Conservation (phyloP, 768 basidiomycete species). For the Agaricus bisporus region DNA sequence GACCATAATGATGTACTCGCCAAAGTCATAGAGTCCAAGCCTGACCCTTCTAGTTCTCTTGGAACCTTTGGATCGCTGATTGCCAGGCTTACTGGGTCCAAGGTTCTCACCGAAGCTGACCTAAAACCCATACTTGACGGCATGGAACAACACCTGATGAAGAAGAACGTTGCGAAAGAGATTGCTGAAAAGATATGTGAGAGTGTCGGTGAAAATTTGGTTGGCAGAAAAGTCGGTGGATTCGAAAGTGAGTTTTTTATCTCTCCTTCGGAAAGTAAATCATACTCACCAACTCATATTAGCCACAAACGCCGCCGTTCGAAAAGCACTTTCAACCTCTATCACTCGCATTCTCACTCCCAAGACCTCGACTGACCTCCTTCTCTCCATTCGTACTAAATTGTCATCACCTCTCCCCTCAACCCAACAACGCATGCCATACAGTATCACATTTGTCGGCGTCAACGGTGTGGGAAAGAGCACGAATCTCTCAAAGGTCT, state of each 20-base stretch:
- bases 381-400: constrained; percentile 90
- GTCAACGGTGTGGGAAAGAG: constrained; percentile 99
- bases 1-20: constrained; percentile 48
- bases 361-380: constrained; percentile 93
- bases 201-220: constrained; percentile 82
- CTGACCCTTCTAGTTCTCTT: constrained; percentile 35
- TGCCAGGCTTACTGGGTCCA: constrained; percentile 79
- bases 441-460: constrained; percentile 93
- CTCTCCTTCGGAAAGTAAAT: constrained; percentile 9
- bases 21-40: constrained; percentile 43
- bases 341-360: constrained; percentile 94
- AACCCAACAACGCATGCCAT: constrained; percentile 75
- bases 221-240: constrained; percentile 87
- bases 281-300: constrained; percentile 3
- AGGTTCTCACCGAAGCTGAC: constrained; percentile 76
- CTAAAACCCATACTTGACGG: constrained; percentile 82
- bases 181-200: constrained; percentile 95
- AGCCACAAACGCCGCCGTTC: constrained; percentile 85
- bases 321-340: constrained; percentile 74
- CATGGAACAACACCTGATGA: constrained; percentile 98
- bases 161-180: constrained; percentile 96
- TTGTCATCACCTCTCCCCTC: constrained; percentile 68
- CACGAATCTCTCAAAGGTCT: constrained; percentile 96
- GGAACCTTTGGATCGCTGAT: constrained; percentile 76
- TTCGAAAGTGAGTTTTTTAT: constrained; percentile 64